phyloP scores from a whole-genome alignment of 2,329 filamentous ascomycete species.

The Colletotrichum echinochloae region DNA sequence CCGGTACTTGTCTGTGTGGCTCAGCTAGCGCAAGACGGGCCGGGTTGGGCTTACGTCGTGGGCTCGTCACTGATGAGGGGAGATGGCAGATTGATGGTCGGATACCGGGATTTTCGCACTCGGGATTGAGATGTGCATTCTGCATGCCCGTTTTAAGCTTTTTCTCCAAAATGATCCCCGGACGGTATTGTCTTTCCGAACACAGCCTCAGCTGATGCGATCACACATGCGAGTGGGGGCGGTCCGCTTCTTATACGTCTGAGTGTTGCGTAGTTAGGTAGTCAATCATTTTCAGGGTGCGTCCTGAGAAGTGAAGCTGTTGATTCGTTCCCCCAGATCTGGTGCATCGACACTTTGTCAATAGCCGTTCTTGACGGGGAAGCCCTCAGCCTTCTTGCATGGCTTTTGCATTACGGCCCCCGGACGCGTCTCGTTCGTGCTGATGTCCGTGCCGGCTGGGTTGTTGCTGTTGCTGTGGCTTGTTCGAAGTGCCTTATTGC shows the following conservation, averaged over 20 bases:
- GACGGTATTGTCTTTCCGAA: not conserved
- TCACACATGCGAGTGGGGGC: not conserved
- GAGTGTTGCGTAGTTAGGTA: too few species aligned
- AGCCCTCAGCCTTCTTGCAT: not conserved
- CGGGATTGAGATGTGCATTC: not conserved
- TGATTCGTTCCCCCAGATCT: not conserved
- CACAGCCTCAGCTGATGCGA: not conserved
- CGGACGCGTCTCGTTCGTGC: not conserved
- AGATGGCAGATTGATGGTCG: not conserved
- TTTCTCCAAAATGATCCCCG: not conserved
- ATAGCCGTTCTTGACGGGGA: not conserved
- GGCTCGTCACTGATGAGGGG: not conserved
- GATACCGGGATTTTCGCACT: not conserved
- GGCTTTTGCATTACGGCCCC: not conserved
- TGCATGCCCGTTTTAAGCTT: not conserved
- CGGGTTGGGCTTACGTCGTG: conserved; percentile 15
- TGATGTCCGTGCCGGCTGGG: not conserved
- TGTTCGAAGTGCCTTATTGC: not conserved
- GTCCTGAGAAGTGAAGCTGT: not conserved
- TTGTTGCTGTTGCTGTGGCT: not conserved
- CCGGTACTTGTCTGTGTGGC: conserved; percentile 12
- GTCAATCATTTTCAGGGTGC: too few species aligned
- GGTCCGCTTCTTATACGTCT: not conserved
- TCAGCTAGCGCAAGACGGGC: not conserved
- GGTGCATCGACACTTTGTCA: too few species aligned